A percentile compares a stretch with the other conserved stretches of the same genome.
phyloP scores from a whole-genome alignment of 2,329 filamentous ascomycete species.

The Diplodia seriata region DNA sequence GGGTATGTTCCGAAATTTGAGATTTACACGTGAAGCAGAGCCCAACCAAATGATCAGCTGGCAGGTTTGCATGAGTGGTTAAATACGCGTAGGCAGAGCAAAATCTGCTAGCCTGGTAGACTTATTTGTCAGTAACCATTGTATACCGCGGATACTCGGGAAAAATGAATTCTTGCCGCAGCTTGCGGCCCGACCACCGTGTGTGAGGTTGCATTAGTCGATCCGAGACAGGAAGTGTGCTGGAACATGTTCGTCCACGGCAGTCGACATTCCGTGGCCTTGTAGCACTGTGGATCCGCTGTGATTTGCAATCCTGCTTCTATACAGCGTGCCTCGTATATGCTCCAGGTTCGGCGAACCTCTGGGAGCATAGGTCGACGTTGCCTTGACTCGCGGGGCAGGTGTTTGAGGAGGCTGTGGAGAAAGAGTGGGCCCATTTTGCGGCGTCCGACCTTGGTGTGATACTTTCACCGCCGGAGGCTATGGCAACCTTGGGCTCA shows the following conservation, averaged over 20 bases:
- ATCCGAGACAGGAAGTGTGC: constrained; percentile 9
- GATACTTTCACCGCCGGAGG: background rate
- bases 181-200: too few species aligned
- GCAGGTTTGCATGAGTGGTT: background rate
- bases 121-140: background rate
- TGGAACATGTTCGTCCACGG: background rate
- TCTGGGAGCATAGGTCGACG: background rate
- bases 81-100: too few species aligned
- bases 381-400: background rate
- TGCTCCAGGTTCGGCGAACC: background rate
- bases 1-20: background rate
- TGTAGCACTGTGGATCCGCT: background rate
- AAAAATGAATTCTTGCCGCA: background rate
- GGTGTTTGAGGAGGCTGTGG: background rate
- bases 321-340: too few species aligned
- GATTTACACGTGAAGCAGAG: background rate
- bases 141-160: background rate
- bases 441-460: background rate
- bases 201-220: too few species aligned
- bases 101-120: background rate
- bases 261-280: background rate
- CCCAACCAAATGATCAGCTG: background rate
- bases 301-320: background rate
- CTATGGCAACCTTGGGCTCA: background rate
- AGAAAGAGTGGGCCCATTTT: background rate